Conservation (phyloP, 1,284 basidiomycete genomes). For the Ustilago sp. region DNA sequence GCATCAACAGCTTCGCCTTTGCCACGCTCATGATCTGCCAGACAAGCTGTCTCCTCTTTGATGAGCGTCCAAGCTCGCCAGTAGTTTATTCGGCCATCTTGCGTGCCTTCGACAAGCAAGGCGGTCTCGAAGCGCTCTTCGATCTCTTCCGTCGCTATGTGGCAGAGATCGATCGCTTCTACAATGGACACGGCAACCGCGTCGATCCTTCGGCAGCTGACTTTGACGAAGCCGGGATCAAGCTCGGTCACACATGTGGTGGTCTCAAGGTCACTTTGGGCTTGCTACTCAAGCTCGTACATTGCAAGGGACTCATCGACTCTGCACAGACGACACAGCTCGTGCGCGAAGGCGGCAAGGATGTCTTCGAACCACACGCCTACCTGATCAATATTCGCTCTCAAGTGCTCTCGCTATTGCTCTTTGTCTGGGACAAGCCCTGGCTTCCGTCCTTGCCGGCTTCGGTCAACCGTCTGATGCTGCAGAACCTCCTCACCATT, state of each 20-base stretch:
- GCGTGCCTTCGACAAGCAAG: conserved; percentile 78
- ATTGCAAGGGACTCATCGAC: conserved; percentile 83
- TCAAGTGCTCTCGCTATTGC: conserved; percentile 78
- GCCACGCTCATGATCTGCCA: conserved; percentile 81
- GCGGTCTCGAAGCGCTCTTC: conserved; percentile 80
- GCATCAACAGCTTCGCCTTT: conserved; percentile 68
- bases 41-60: conserved; percentile 80
- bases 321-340: conserved; percentile 83
- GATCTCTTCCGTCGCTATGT: conserved; percentile 76
- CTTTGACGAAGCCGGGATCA: conserved; percentile 52
- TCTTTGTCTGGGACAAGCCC: conserved; percentile 81
- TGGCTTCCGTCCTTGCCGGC: conserved; percentile 83
- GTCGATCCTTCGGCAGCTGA: conserved; percentile 27
- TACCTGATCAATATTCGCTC: conserved; percentile 86
- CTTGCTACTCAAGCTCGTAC: conserved; percentile 81
- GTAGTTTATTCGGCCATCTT: conserved; percentile 83
- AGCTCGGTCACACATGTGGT: conserved; percentile 77
- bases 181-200: conserved; percentile 70
- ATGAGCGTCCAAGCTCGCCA: conserved; percentile 75
- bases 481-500: conserved; percentile 83
- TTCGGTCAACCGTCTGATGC: conserved; percentile 74
- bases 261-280: conserved; percentile 85
- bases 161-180: conserved; percentile 75
- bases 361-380: conserved; percentile 81
- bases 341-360: conserved; percentile 36